Base-by-base conservation (phyloP, 164 flowering plant species). In the Malania oleifera region DNA sequence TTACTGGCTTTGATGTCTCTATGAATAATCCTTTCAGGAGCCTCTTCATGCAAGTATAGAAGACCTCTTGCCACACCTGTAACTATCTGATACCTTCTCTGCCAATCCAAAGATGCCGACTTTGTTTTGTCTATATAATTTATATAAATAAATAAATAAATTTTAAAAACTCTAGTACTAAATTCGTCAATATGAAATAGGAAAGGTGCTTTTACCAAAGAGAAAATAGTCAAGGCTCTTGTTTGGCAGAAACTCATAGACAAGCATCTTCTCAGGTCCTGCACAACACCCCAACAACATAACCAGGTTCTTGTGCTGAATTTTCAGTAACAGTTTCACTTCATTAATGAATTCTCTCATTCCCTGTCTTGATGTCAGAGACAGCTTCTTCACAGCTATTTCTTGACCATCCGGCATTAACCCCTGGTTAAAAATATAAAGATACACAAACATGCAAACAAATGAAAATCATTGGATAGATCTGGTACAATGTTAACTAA, bases 1-100 rank as follows among this genome's bases (percentile, higher is more conserved):
- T 91, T 91, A 60, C 96, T 77, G 44, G 96, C 91, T 71, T 89
- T 89, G 54, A 89, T 87, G 68, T 89, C 96, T 78, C 91, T 79
- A 60, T 91, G 97, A 27, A 91, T 79, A 26, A 91, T 91, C 73
- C 83, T 76, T 56, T 62, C 76, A 12, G 89, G 92, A 15, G 93
- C 89, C 61, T 91, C 96, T 72, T 91, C 97, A 38, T 91, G 93
- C 11, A 91, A 75, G 67, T 91, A 91, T 1, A 80, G 82, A 53
- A 91, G 96, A 45, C 89, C 96, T 70, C 86, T 76, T 19, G 85
- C 85, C 35, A 91, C 59, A 2, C 97, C 93, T 0, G 34, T 68
- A 51, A 84, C 58, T 55, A 87, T 81, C 31, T 59, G 71, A 34
- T 60, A 78, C 31, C 97, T 69, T 40, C 62, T 82, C 19, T 63